Base-by-base conservation (phyloP, 2,329 filamentous ascomycete genomes). In the Xylaria sp. region DNA sequence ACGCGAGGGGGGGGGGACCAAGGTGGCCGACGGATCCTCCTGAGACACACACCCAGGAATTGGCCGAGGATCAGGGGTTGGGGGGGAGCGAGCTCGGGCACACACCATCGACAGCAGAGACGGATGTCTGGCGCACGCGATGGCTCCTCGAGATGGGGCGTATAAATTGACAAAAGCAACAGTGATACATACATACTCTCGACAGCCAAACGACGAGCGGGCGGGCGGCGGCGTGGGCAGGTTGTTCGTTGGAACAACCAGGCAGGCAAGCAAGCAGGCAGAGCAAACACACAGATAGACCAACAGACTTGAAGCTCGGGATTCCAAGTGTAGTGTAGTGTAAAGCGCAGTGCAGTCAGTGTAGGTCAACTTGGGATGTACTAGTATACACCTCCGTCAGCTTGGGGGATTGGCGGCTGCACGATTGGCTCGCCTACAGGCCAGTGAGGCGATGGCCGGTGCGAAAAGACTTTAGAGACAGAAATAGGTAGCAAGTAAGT, bases 11-110 rank as follows among this genome's bases (percentile, higher is more conserved):
- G 37, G 42, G 44, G 57, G 23, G 54, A 42, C 55, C 64, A 35
- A 58, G 50, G 61, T 51, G 35, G 50, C 13, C 62, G 54, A 42
- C 27, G 61, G 27, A 70, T 63, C 27, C 51, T 54, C 51, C 51
- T 54, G 69, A 65, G 64, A 68, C 64, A 55, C 60, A n/a, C 27
- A 37, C 18, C 54, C 58, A 55, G 35, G 48, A 35, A 50, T 29
- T 42, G 23, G 59, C 25, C 53, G 67, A 54, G 58, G 59, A 66
- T 66, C 67, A 69, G 67, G 63, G 67, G 59, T 50, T 55, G 53
- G 25, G 44, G 21, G 21, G 54, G 21, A 29, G 25, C 37, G 53
- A 53, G 54, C 60, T n/a, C 23, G 23, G 48, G 50, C 21, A 44
- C 40, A 58, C 40, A 53, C 51, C 42, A n/a, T 37, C n/a, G 37